Conservation (phyloP, 2,329 filamentous ascomycete genomes). For the Neonectria faginata region DNA sequence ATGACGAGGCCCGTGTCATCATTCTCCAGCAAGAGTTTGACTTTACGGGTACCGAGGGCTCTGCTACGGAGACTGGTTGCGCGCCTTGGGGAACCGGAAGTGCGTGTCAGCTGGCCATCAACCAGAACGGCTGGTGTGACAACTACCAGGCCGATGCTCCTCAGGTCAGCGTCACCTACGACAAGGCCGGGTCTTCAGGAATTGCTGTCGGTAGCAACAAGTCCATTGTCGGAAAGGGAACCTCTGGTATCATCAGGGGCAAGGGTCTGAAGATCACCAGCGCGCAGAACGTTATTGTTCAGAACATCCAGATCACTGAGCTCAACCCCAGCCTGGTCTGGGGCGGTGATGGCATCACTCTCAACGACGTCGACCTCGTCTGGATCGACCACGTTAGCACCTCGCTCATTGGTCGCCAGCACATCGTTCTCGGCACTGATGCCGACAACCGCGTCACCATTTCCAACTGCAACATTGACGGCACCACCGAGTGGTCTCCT, state of each 20-base stretch:
- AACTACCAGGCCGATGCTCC: constrained; percentile 66
- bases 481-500: constrained; percentile 63
- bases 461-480: constrained; percentile 69
- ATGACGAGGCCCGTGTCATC: constrained; percentile 64
- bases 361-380: constrained; percentile 57
- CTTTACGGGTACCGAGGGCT: constrained; percentile 66
- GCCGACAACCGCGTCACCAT: constrained; percentile 67
- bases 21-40: constrained; percentile 66
- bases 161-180: constrained; percentile 56
- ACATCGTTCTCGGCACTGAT: constrained; percentile 66
- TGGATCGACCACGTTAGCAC: constrained; percentile 66
- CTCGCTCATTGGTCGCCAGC: constrained; percentile 67
- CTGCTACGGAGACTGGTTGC: constrained; percentile 62
- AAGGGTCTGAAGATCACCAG: constrained; percentile 63
- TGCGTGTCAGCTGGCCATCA: constrained; percentile 68
- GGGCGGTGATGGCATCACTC: constrained; percentile 68
- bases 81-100: constrained; percentile 65
- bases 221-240: constrained; percentile 64
- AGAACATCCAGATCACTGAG: constrained; percentile 65
- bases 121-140: constrained; percentile 67
- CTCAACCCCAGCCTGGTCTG: constrained; percentile 68
- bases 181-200: constrained; percentile 62
- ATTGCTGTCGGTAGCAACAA: constrained; percentile 68
- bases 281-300: constrained; percentile 67
- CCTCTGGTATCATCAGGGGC: constrained; percentile 64